Conservation (phyloP, 2,329 filamentous ascomycete species). For the Sarocladium kiliense region DNA sequence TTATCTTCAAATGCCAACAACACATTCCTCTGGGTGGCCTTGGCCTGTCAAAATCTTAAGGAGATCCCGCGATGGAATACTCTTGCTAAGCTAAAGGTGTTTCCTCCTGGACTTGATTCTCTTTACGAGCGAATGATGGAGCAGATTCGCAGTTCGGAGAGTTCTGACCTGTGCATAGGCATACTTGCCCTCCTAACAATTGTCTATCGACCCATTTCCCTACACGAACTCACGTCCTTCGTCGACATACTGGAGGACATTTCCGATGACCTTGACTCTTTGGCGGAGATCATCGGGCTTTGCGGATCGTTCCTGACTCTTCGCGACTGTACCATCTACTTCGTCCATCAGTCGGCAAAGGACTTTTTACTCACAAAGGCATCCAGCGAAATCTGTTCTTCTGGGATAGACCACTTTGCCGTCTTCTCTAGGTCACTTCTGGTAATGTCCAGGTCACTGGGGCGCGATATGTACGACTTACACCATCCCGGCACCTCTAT, state of each 20-base stretch:
- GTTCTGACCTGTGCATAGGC: constrained; percentile 22
- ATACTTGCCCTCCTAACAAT: constrained; percentile 10
- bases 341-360: constrained; percentile 39
- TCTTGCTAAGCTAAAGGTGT: constrained; percentile 14
- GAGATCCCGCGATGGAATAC: constrained; percentile 10
- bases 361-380: no score
- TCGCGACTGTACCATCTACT: constrained; percentile 21
- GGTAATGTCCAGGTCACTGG: no score
- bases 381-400: no score
- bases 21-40: no score
- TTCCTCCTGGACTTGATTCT: constrained; percentile 24
- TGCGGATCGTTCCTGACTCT: constrained; percentile 36
- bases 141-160: constrained; percentile 20
- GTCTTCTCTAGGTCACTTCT: no score
- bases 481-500: no score
- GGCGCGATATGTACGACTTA: no score
- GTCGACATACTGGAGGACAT: constrained; percentile 12
- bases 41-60: no score
- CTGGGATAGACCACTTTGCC: no score
- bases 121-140: constrained; percentile 32
- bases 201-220: constrained; percentile 26
- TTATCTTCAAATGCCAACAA: no score
- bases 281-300: constrained; percentile 21
- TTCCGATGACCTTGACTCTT: constrained; percentile 16
- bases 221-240: constrained; percentile 24